Base-by-base conservation (phyloP, 2,329 filamentous ascomycete genomes). In the Phymatotrichopsis omnivora region DNA sequence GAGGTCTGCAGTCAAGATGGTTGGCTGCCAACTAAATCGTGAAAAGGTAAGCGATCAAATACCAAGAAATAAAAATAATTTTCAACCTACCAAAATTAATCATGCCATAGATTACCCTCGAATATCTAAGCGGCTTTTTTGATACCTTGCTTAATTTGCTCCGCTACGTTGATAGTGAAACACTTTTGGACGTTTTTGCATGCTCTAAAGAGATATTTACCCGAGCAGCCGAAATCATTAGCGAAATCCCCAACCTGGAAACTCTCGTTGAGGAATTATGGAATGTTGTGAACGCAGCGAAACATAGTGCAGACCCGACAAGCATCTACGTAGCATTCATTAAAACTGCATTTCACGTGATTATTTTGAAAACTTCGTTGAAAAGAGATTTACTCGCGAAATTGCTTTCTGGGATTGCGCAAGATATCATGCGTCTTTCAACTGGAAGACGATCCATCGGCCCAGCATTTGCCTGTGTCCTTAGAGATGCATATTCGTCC, bases 391-490 rank as follows among this genome's bases (percentile, higher is more conserved):
- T 30, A 22, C 30, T 34, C 37, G 10, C 27, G 27, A 29, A 8
- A 29, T 29, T 35, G 7, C 20, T 11, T 28, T 20, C 11, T 29
- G 11, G 57, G 56, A 52, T 56, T 32, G 45, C 51, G 6, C 41
- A 52, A 27, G 51, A 56, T 30, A 52, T 54, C 4, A 50, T 53
- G 28, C 51, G 47, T 17, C 12, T 54, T 17, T 56, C 53, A 29
- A 49, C 47, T 35, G 56, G 56, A 30, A 50, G 51, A 33, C 47
- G 55, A 23, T 57, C 55, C 7, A 49, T 58, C 25, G 47, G 45
- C 7, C 56, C 57, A 27, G 48, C 51, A n/a, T 48, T 58, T 36
- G 47, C 57, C 16, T 51, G 39, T 5, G 47, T 50, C 16, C 45
- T 58, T 35, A 47, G 56, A 12, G 34, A 46, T 25, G 54, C 49